Evolutionary conservation across 169 alveolate species (phyloP), one percentile per base, ranked within the genome.

Genomic region (Plasmodium chabaudi): DNA sequence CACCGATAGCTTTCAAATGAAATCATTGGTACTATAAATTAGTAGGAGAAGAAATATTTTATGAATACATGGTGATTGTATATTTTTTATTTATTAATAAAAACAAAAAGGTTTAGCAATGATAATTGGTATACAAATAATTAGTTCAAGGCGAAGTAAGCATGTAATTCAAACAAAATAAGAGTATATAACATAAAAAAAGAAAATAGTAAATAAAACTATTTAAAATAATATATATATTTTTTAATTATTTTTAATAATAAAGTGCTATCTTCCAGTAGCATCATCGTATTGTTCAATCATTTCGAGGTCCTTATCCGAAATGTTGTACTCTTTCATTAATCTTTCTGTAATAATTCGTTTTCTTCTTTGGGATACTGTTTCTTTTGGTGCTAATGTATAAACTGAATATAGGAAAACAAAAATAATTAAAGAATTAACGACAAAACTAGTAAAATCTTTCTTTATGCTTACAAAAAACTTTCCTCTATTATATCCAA

Each of bases 311-410:
- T 79, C 89, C 27, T 47, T 79, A 13, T 60, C 82, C 65, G 89
- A 65, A 46, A 79, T 65, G 1, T 79, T 79, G 64, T 79, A 79
- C 25, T 79, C 89, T 65, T 79, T 79, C 89, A 79, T 79, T 51
- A 79, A 60, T 39, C 89, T 64, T 69, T 79, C 89, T 15, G 82
- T 79, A 57, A 79, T 64, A 25, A 79, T 79, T 79, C 89, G 65
- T 44, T 64, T 79, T 65, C 89, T 64, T 56, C 89, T 64, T 67
- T 79, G 89, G 23, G 89, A 79, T 25, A 79, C 60, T 9, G 89
- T 79, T 79, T 79, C 89, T n/a, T 79, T 79, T 44, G 89, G 89
- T 56, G 89, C 89, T 47, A 79, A 19, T 27, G 89, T 79, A 59
- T 59, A 79, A 64, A 79, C 47, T 53, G 89, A 79, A 46, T 79